Percentiles rank a stretch among this genome's conserved stretches.
These are phyloP conservation scores for Cenchrus fungigraminus DNA, from an alignment of 176 grass and related monocot species.

Conservation along the genomic window DNA sequence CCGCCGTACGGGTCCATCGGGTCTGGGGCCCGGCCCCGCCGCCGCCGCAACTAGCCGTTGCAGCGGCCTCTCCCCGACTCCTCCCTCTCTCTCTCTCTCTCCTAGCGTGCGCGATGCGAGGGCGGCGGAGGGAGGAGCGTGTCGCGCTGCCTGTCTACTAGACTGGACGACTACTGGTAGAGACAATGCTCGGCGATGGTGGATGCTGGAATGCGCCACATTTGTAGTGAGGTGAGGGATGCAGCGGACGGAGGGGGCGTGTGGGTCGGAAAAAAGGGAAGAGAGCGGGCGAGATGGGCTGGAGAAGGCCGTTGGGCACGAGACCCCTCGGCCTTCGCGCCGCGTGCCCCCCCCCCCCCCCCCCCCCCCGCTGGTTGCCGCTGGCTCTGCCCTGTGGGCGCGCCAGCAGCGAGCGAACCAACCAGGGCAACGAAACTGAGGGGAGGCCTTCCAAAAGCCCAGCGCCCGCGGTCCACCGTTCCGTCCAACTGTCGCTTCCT, in stretches of 20 bases:
- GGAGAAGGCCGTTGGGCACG: slow-evolving; percentile 26
- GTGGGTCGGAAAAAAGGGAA: neutral
- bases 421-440: neutral
- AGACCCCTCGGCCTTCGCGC: slow-evolving; percentile 18
- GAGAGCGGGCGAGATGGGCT: slow-evolving; percentile 9
- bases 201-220: slow-evolving; percentile 37
- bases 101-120: neutral
- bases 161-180: neutral
- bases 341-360: neutral
- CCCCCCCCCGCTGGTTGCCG: neutral
- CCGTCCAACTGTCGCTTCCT: no score
- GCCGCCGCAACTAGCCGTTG: slow-evolving; percentile 62
- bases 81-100: neutral
- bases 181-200: neutral
- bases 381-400: neutral
- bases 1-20: slow-evolving; percentile 42
- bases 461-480: neutral
- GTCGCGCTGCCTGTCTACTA: no score
- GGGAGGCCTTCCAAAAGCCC: neutral
- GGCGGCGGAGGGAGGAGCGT: neutral
- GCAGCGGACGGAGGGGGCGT: neutral
- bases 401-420: neutral
- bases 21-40: neutral
- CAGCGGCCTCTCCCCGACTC: no score
- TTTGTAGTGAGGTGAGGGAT: slow-evolving; percentile 42